These are phyloP conservation scores for Ogataea thermomethanolica DNA, from an alignment of 805 yeast genomes.

Conservation along the genomic window DNA sequence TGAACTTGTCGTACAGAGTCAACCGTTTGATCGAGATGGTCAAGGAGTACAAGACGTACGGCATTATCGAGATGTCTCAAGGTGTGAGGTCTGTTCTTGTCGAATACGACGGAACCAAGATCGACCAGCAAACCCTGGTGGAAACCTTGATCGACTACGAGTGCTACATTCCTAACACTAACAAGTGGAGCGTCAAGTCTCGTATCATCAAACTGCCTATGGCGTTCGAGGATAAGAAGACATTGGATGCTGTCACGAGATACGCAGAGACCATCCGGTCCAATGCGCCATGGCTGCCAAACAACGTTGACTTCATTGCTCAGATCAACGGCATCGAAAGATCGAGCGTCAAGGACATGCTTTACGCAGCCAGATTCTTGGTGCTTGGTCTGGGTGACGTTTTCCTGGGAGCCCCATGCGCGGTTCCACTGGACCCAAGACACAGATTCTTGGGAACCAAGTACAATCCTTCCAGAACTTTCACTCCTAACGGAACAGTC, in stretches of 20 bases:
- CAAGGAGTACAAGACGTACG: conserved; percentile 57
- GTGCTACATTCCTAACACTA: conserved; percentile 64
- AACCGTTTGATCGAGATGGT: conserved; percentile 78
- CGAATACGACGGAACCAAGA: conserved; percentile 66
- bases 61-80: conserved; percentile 93
- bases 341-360: conserved; percentile 72
- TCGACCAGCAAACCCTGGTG: conserved; percentile 61
- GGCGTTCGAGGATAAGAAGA: conserved; percentile 93
- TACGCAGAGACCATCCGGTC: conserved; percentile 91
- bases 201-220: conserved; percentile 83
- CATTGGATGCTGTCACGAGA: conserved; percentile 84
- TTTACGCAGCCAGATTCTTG: conserved; percentile 85
- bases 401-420: conserved; percentile 97
- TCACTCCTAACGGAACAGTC: conserved; percentile 94
- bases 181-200: conserved; percentile 84
- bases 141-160: conserved; percentile 70
- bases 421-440: conserved; percentile 96
- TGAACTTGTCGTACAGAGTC: conserved; percentile 81
- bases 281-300: conserved; percentile 96
- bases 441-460: conserved; percentile 90
- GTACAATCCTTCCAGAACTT: conserved; percentile 94
- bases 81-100: conserved; percentile 94
- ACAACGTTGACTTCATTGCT: conserved; percentile 93
- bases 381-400: conserved; percentile 97
- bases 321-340: conserved; percentile 80